Evolutionary conservation across 2,329 filamentous ascomycete species (phyloP), one percentile per base, ranked within the genome.

Genomic region (Dactylonectria estremocensis): DNA sequence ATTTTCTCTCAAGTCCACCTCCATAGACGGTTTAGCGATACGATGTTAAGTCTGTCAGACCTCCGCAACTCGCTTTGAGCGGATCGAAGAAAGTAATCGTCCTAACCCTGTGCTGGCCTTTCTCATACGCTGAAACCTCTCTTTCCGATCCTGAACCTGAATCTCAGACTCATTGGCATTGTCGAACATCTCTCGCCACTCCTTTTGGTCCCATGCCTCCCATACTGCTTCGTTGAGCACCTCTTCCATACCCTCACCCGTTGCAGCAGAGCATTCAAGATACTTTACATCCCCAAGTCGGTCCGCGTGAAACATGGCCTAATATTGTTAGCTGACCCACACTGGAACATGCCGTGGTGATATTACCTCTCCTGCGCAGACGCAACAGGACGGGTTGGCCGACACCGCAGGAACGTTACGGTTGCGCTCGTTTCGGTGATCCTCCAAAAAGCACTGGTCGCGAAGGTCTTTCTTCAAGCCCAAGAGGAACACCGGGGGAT

Each of bases 391-490:
- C 16, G 71, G 72, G 31, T 74, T 76, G 1, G 69, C 72, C 20
- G 66, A 33, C 9, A 75, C 11, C 0, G 55, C 70, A 2, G 69
- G 64, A 0, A 70, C 55, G 0, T 69, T 46, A 33, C 59, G 31
- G 1, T 65, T 61, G 35, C 61, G 45, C 8, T 67, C 64, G 18
- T 64, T 52, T 2, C 58, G 68, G 22, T 75, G 74, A 8, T 76
- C 69, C 22, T 70, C 70, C 14, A 74, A 64, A 22, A 75, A 73
- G 54, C 72, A 75, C 18, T 71, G 68, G 14, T 73, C 69, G 7
- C 77, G 71, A 0, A 78, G 50, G 45, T 82, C 80, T 58, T 76
- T 81, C 71, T 82, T 82, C 59, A 78, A 66, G 1, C 81, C 81
- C 0, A 82, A 59, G 6, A 82, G 75, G 33, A 80, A 76, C 3